phyloP scores from a whole-genome alignment of 352 stramenopile species.

The Globisporangium splendens region DNA sequence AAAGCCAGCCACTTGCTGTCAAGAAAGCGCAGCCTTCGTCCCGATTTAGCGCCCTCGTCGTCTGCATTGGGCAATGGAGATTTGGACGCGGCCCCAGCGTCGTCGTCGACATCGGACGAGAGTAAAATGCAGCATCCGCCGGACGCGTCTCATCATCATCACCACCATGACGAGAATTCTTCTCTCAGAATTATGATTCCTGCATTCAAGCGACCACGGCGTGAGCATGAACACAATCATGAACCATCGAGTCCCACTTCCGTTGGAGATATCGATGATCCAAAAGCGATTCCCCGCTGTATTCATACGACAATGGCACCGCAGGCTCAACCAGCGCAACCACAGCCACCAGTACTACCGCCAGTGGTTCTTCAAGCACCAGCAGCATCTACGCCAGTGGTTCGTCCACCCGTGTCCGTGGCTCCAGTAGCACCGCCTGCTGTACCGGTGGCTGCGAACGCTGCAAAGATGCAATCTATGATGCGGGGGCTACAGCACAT shows the following conservation, averaged over 20 bases:
- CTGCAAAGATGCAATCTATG: conserved; percentile 56
- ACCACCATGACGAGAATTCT: conserved; percentile 8
- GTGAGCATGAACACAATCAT: conserved; percentile 2
- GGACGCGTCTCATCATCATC: neutral
- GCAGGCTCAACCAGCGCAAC: conserved; percentile 5
- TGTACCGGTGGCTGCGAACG: conserved; percentile 17
- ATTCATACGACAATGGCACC: conserved; percentile 13
- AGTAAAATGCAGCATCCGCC: no score
- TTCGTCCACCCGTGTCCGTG: no score
- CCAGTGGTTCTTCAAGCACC: neutral
- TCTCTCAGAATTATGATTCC: neutral
- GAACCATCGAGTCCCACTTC: conserved; percentile 43
- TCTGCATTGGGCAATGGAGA: neutral
- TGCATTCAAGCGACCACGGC: conserved; percentile 26
- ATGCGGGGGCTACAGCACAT: conserved; percentile 49
- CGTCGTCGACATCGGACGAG: no score
- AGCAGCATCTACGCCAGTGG: conserved; percentile 1
- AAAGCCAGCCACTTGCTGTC: neutral
- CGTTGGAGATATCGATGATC: conserved; percentile 34
- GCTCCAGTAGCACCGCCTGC: neutral
- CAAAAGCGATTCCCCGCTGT: conserved; percentile 13
- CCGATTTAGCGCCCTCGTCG: neutral
- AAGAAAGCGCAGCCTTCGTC: conserved; percentile 1
- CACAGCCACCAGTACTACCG: neutral
- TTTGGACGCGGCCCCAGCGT: no score